These are phyloP conservation scores for Pyrus betulifolia DNA, from an alignment of 306 rosid species.

Conservation along the genomic window DNA sequence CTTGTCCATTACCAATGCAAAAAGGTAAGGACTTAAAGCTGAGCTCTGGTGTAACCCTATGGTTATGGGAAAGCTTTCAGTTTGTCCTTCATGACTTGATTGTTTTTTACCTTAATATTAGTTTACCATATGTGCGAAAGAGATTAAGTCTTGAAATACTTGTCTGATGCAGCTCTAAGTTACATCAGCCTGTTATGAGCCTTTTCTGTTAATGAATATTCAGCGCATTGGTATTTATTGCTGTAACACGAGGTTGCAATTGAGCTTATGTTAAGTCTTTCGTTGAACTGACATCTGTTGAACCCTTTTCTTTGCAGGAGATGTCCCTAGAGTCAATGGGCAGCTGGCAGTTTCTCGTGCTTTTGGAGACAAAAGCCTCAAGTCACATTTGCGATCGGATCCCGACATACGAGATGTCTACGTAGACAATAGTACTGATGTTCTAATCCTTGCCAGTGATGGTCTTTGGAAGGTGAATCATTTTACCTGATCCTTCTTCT, in stretches of 20 bases:
- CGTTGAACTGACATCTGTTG: slow-evolving; percentile 6
- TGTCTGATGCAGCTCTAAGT: neutral
- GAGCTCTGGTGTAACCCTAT: too few relatives aligned
- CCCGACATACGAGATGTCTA: slow-evolving; percentile 43
- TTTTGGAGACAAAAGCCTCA: slow-evolving; percentile 91
- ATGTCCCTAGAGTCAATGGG: slow-evolving; percentile 90
- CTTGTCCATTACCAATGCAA: too few relatives aligned
- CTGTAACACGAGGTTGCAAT: neutral
- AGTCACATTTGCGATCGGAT: slow-evolving; percentile 81
- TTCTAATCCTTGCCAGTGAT: slow-evolving; percentile 78
- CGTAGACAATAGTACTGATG: slow-evolving; percentile 40
- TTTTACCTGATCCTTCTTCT: neutral
- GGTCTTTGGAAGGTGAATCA: slow-evolving; percentile 87
- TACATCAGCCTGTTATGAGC: neutral
- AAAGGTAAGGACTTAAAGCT: too few relatives aligned
- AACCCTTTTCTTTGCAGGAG: slow-evolving; percentile 40
- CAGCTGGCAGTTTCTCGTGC: slow-evolving; percentile 96
- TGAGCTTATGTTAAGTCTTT: neutral
- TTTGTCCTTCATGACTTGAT: neutral
- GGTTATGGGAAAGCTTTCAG: too few relatives aligned
- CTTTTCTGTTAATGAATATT: neutral
- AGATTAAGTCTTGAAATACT: neutral
- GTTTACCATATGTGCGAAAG: neutral
- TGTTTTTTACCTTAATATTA: neutral
- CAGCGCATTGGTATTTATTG: neutral